A percentile compares a stretch with the other conserved stretches of the same genome.
Evolutionary conservation across 768 basidiomycete species (phyloP).

Genomic region (Rhizopogon vesiculosus): DNA sequence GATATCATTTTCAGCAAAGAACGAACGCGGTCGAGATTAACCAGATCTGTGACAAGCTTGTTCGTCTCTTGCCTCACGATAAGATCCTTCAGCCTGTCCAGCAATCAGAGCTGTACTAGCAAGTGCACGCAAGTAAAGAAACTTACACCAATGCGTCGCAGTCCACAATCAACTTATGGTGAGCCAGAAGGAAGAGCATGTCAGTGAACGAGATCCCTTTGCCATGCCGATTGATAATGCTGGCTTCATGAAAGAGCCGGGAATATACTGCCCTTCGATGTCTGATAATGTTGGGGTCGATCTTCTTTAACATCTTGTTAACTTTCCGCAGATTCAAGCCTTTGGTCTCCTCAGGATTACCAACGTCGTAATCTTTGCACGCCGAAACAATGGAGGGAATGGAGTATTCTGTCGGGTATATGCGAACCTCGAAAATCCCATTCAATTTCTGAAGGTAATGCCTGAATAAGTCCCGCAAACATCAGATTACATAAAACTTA

Average conservation of each 20-base stretch:
- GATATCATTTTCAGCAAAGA: slow-evolving; percentile 77
- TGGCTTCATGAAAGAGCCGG: slow-evolving; percentile 84
- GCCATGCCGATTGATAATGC: slow-evolving; percentile 61
- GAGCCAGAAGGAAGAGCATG: slow-evolving; percentile 84
- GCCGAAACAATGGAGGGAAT: slow-evolving; percentile 53
- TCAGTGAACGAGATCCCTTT: slow-evolving; percentile 87
- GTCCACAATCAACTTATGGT: slow-evolving; percentile 90
- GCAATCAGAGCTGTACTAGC: not conserved
- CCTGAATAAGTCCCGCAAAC: slow-evolving; percentile 1
- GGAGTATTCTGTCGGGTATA: slow-evolving; percentile 72
- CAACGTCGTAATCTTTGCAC: slow-evolving; percentile 34
- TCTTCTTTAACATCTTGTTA: slow-evolving; percentile 47
- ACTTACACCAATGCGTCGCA: slow-evolving; percentile 83
- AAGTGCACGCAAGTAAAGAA: not conserved
- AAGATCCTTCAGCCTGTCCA: slow-evolving; percentile 71
- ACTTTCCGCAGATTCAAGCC: slow-evolving; percentile 66
- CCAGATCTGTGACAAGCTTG: slow-evolving; percentile 75
- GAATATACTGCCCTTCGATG: slow-evolving; percentile 67
- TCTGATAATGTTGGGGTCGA: slow-evolving; percentile 63
- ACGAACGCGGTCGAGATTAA: slow-evolving; percentile 80
- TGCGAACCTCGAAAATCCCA: slow-evolving; percentile 84
- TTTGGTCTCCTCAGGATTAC: slow-evolving; percentile 31
- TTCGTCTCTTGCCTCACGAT: slow-evolving; percentile 71
- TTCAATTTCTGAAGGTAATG: slow-evolving; percentile 56
- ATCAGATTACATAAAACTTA: slow-evolving; percentile 33